A percentile compares a stretch with the other conserved stretches of the same genome.
phyloP scores from a whole-genome alignment of 2,329 filamentous ascomycete genomes.

The Fusarium graminum region DNA sequence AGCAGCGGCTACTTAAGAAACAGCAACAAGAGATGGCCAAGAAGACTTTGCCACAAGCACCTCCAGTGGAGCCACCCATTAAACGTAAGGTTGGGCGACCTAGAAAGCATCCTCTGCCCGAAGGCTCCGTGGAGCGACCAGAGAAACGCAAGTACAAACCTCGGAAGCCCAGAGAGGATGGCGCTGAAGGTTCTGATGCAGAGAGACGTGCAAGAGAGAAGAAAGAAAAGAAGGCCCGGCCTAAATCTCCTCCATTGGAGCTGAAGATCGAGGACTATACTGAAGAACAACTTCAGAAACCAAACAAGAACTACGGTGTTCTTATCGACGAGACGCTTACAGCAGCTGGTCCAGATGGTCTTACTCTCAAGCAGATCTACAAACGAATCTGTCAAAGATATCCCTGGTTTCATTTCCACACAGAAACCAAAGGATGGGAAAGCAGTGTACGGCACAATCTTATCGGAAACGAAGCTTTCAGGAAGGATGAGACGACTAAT shows the following conservation, averaged over 20 bases:
- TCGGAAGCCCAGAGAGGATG: slow-evolving; percentile 69
- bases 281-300: slow-evolving; percentile 70
- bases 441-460: slow-evolving; percentile 74
- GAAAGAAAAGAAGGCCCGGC: slow-evolving; percentile 70
- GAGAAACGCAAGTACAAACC: slow-evolving; percentile 78
- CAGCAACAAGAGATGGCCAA: slow-evolving; percentile 62
- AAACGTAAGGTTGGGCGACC: slow-evolving; percentile 76
- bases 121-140: slow-evolving; percentile 65
- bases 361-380: slow-evolving; percentile 73
- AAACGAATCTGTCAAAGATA: slow-evolving; percentile 71
- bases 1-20: slow-evolving; percentile 74
- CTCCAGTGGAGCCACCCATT: slow-evolving; percentile 63
- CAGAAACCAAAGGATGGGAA: slow-evolving; percentile 75
- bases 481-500: slow-evolving; percentile 68
- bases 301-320: slow-evolving; percentile 72
- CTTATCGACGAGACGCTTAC: slow-evolving; percentile 71
- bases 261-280: slow-evolving; percentile 68
- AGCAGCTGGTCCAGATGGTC: slow-evolving; percentile 65
- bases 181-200: slow-evolving; percentile 68
- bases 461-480: slow-evolving; percentile 72
- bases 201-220: slow-evolving; percentile 69
- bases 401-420: slow-evolving; percentile 70
- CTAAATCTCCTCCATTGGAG: slow-evolving; percentile 71
- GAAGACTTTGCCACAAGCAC: slow-evolving; percentile 63
- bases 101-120: slow-evolving; percentile 72